Conservation (phyloP, 1,139 yeast species). For the Lodderomyces elongisporus region DNA sequence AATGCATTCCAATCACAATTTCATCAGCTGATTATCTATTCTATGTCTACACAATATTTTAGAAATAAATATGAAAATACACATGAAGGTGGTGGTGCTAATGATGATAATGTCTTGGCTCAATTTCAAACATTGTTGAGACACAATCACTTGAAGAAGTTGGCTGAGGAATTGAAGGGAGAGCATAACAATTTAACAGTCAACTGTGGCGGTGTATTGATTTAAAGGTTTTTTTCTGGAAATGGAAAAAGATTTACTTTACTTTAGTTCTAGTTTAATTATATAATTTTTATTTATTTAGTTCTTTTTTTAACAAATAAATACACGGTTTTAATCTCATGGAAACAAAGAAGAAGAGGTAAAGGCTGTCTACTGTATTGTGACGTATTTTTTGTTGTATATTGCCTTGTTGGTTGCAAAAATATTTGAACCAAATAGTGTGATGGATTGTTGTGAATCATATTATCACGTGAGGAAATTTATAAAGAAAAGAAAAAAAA, state of each 20-base stretch:
- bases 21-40: conserved; percentile 9
- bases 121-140: conserved; percentile 11
- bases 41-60: conserved; percentile 7
- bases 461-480: too few species aligned
- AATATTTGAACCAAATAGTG: too few species aligned
- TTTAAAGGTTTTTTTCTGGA: too few species aligned
- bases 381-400: too few species aligned
- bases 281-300: background rate
- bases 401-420: too few species aligned
- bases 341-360: too few species aligned
- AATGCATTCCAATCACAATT: conserved; percentile 11
- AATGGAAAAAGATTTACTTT: background rate
- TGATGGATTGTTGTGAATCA: too few species aligned
- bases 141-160: conserved; percentile 10
- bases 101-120: conserved; percentile 4
- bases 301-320: background rate
- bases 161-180: conserved; percentile 2
- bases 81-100: background rate
- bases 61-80: conserved; percentile 3
- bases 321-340: background rate
- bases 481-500: too few species aligned
- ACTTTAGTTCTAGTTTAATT: background rate
- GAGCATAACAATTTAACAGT: conserved; percentile 1
- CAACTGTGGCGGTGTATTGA: conserved; percentile 11
- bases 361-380: too few species aligned